Base-by-base conservation (phyloP, 1,284 basidiomycete genomes). In the Ustilago trichophora region DNA sequence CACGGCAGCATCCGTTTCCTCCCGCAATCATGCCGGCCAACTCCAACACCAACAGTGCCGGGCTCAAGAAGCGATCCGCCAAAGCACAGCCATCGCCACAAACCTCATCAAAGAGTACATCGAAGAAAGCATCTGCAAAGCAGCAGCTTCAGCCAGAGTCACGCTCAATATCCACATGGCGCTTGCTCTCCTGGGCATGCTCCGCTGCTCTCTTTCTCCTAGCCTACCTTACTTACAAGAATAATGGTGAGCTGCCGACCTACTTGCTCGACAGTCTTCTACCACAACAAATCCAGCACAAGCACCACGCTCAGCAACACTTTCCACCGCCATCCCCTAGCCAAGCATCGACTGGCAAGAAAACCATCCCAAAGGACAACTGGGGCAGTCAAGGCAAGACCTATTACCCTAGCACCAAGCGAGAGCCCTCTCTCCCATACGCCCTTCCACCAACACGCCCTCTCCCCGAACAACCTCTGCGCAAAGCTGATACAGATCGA, bases 381-480 rank as follows among this genome's bases (percentile, higher is more conserved):
- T 52, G 45, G 40, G 29, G 42, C 19, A 43, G n/a, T 1, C 40
- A 45, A 24, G 40, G 2, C 10, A 24, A 33, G 7, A 16, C 15
- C 13, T 9, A 43, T 15, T 16, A 36, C 0, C 25, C 29, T 12
- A 21, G 44, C 11, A 42, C 33, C 26, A 46, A 56, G 25, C 26
- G 45, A 31, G 53, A 12, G 8, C 53, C 65, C 10, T 62, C 59
- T 3, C 51, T 73, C 9, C 58, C 67, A 1, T 75, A 69, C 29
- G 13, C 34, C 3, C 43, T 73, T 7, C 76, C 75, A 4, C 63
- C 72, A 1, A 56, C 43, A 21, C 63, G 62, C 0, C 55, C 56
- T 4, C 44, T 78, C 4, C 76, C 76, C 6, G 40, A 64, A 2
- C 35, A 54, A 8, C 72, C 74, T 4, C n/a, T 62, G 10, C 38